Conservation (phyloP, 805 yeast species). For the Pichia nakasei region DNA sequence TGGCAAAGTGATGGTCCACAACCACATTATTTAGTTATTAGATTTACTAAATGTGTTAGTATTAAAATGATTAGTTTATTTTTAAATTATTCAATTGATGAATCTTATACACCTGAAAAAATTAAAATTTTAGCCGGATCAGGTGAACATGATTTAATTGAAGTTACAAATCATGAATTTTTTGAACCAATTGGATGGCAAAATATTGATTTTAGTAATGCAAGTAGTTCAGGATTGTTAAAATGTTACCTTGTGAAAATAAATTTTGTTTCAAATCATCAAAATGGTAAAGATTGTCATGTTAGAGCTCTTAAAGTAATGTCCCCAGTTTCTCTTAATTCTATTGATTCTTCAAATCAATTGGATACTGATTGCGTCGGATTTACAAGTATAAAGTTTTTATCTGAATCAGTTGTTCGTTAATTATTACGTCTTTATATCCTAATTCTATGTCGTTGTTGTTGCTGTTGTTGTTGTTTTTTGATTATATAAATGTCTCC, state of each 20-base stretch:
- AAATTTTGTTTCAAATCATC: slow-evolving; percentile 68
- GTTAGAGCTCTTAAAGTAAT: slow-evolving; percentile 64
- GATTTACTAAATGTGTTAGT: slow-evolving; percentile 68
- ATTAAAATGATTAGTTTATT: slow-evolving; percentile 63
- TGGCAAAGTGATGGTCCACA: slow-evolving; percentile 96
- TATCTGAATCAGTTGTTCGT: slow-evolving; percentile 27
- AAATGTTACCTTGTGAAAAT: slow-evolving; percentile 61
- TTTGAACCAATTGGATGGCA: slow-evolving; percentile 75
- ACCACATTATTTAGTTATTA: slow-evolving; percentile 76
- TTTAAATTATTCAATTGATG: slow-evolving; percentile 66
- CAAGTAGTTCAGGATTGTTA: slow-evolving; percentile 45
- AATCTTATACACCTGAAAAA: slow-evolving; percentile 83
- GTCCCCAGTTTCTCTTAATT: slow-evolving; percentile 28
- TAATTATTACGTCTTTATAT: slow-evolving; percentile 2
- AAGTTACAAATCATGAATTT: slow-evolving; percentile 52
- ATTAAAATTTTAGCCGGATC: slow-evolving; percentile 63
- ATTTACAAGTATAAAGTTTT: slow-evolving; percentile 25
- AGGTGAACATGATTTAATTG: slow-evolving; percentile 68
- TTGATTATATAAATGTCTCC: slow-evolving; percentile 5
- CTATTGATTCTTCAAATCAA: slow-evolving; percentile 17
- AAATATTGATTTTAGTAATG: slow-evolving; percentile 48
- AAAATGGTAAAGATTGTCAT: slow-evolving; percentile 94
- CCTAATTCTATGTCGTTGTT: neutral
- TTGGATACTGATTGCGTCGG: slow-evolving; percentile 20
- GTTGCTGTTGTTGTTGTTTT: neutral